Base-by-base conservation (phyloP, 2,329 filamentous ascomycete genomes). In the Scedosporium boydii region DNA sequence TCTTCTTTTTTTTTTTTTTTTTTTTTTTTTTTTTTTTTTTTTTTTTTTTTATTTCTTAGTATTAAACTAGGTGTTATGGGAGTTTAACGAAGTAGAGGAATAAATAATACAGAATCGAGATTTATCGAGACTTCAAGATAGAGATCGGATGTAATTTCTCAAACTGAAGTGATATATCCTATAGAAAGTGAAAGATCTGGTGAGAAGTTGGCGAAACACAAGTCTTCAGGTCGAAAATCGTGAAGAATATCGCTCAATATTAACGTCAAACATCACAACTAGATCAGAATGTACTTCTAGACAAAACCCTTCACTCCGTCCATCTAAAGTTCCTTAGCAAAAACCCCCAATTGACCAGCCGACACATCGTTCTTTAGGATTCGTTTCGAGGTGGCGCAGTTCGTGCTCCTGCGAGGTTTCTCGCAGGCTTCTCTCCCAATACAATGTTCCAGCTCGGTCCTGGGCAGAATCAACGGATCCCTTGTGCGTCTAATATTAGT, bases 401-500 rank as follows among this genome's bases (percentile, higher is more conserved):
- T 38, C 34, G 10, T 38, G 34, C 21, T 55, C 18, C 12, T 3
- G 2, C 51, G 51, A 27, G 51, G 51, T 27, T 55, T 55, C 7
- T 14, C 7, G 21, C 51, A 55, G 29, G 23, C 56, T 16, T 58
- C 27, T 9, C 56, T 58, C n/a, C 56, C 56, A 44, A 68, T 58
- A n/a, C 68, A 62, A 42, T 74, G 70, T 0, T 62, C 64, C 26
- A 75, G 62, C 63, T 75, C 72, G 2, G 70, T 72, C n/a, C 60
- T 67, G 3, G 74, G 74, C 34, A 66, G 60, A 1, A 74, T 64
- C 42, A 69, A 69, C 1, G 73, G 73, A 29, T 65, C 61, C 4
- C 72, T 63, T 55, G 66, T 66, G 6, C 67, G 59, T 14, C 73
- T 67, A 2, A 68, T 67, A 38, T 66, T 59, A 1, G 73, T 87